A percentile compares a stretch with the other conserved stretches of the same genome.
Evolutionary conservation across 805 yeast species (phyloP).

Genomic region (Scheffersomyces amazonensis): DNA sequence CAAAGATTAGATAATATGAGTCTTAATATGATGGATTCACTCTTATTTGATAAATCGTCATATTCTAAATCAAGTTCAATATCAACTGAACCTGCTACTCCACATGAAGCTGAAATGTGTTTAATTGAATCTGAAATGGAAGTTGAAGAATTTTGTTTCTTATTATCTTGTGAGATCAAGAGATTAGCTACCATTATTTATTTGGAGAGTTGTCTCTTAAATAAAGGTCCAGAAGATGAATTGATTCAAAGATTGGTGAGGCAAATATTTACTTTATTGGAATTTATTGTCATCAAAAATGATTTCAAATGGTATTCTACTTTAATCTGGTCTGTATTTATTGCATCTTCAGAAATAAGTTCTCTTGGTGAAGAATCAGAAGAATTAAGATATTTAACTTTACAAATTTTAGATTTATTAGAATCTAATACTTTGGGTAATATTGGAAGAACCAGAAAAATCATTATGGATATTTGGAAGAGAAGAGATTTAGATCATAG

Average conservation of each 20-base stretch:
- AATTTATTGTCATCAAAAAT: constrained; percentile 21
- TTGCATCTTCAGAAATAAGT: constrained; percentile 24
- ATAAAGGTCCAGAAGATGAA: constrained; percentile 19
- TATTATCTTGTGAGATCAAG: constrained; percentile 26
- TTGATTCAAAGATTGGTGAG: constrained; percentile 13
- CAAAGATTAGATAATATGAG: constrained; percentile 12
- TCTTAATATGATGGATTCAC: constrained; percentile 11
- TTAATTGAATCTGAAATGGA: constrained; percentile 5
- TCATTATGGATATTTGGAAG: constrained; percentile 25
- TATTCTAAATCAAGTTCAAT: not conserved
- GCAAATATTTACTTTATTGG: constrained; percentile 15
- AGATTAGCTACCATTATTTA: constrained; percentile 20
- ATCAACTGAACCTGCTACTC: not conserved
- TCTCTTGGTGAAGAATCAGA: constrained; percentile 20
- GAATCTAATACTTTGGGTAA: constrained; percentile 25
- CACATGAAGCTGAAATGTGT: not conserved
- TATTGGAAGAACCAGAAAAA: constrained; percentile 18
- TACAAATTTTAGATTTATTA: constrained; percentile 21
- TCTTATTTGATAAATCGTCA: constrained; percentile 2
- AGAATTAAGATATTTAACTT: constrained; percentile 19
- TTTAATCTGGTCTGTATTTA: constrained; percentile 27
- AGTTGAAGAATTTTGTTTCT: constrained; percentile 21
- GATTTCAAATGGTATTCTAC: constrained; percentile 27
- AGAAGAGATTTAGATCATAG: constrained; percentile 20
- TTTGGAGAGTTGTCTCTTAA: constrained; percentile 23